phyloP scores from a whole-genome alignment of 257 asterid species.

The Nemophila menziesii region DNA sequence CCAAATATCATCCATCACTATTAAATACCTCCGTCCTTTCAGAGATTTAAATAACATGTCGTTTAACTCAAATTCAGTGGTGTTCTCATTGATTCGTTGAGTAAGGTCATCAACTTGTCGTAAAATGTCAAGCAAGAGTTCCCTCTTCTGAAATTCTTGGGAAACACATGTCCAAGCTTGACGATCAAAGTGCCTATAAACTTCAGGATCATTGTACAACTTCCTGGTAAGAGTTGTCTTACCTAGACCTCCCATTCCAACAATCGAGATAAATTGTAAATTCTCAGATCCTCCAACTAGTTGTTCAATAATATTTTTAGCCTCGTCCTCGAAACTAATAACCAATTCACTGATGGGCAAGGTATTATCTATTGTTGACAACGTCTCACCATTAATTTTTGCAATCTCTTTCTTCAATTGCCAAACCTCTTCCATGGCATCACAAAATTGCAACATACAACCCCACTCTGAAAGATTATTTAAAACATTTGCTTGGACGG shows the following conservation, averaged over 20 bases:
- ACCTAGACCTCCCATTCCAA: constrained; percentile 5
- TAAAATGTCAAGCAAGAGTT: neutral
- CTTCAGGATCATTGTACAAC: neutral
- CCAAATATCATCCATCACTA: neutral
- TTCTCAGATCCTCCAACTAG: neutral
- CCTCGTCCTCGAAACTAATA: constrained; percentile 5
- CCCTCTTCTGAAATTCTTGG: neutral
- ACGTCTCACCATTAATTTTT: neutral
- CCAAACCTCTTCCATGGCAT: neutral
- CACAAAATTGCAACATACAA: neutral
- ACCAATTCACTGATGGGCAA: neutral
- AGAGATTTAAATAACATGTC: neutral
- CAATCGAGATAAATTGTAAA: neutral
- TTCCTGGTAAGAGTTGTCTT: constrained; percentile 5
- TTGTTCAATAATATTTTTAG: neutral
- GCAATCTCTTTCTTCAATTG: neutral
- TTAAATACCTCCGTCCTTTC: neutral
- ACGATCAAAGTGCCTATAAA: neutral
- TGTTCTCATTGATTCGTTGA: too few species aligned
- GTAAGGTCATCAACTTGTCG: neutral
- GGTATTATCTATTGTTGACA: neutral
- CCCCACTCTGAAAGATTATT: neutral
- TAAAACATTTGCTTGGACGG: neutral
- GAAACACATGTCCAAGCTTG: neutral
- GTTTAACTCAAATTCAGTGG: neutral